Evolutionary conservation across 345 rosid genomes (phyloP).

Genomic region (Aethionema arabicum): DNA sequence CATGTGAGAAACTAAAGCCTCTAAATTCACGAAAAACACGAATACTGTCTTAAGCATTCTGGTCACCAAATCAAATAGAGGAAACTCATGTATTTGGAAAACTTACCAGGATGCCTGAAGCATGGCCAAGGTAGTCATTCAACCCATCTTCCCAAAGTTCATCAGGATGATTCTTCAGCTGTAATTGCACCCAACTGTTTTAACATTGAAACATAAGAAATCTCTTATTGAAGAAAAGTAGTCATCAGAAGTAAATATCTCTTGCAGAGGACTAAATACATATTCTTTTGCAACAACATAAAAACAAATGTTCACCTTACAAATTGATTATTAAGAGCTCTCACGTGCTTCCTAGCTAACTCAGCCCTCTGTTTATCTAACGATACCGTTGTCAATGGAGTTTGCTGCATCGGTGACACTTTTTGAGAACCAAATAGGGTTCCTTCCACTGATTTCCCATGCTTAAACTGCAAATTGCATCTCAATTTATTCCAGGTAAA

Average conservation of each 20-base stretch:
- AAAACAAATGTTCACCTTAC: conserved; percentile 58
- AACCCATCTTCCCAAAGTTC: conserved; percentile 98
- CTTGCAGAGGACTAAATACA: background rate
- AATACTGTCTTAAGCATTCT: background rate
- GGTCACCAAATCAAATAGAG: background rate
- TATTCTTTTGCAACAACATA: background rate
- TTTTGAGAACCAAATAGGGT: conserved; percentile 52
- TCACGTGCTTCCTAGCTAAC: conserved; percentile 75
- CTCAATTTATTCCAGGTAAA: background rate
- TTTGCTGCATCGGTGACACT: conserved; percentile 53
- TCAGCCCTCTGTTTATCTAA: conserved; percentile 66
- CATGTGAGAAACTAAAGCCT: background rate
- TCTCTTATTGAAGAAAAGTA: background rate
- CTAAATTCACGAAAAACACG: conserved; percentile 2
- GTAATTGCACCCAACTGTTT: conserved; percentile 89
- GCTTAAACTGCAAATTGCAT: conserved; percentile 52
- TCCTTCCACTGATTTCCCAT: conserved; percentile 66
- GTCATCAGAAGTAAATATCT: no score
- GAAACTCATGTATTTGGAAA: conserved; percentile 4
- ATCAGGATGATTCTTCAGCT: conserved; percentile 89
- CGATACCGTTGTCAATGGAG: conserved; percentile 26
- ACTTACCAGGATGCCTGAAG: conserved; percentile 70
- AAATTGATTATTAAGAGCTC: conserved; percentile 90
- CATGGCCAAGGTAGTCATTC: conserved; percentile 72
- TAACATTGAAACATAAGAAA: conserved; percentile 23